A percentile compares a stretch with the other conserved stretches of the same genome.
Evolutionary conservation across 345 rosid genomes (phyloP).

Genomic region (Gossypium thurberi): DNA sequence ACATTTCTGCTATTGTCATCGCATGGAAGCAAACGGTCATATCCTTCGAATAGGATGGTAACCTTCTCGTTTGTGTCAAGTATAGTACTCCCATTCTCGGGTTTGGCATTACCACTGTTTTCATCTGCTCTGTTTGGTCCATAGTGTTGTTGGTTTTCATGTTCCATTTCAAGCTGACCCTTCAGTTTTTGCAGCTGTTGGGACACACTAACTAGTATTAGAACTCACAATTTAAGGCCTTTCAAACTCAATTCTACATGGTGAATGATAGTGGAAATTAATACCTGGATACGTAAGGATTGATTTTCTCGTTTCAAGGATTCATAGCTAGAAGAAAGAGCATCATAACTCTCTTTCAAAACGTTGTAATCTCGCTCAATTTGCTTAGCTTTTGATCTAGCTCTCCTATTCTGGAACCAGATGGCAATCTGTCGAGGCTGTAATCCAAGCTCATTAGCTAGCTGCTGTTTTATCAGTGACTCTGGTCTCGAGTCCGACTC

Average conservation of each 20-base stretch:
- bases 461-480: slow-evolving; percentile 18
- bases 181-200: slow-evolving; percentile 28
- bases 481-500: slow-evolving; percentile 23
- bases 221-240: background rate
- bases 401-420: slow-evolving; percentile 44
- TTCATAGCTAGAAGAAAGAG: slow-evolving; percentile 23
- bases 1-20: background rate
- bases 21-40: background rate
- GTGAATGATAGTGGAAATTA: background rate
- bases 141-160: background rate
- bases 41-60: background rate
- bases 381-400: slow-evolving; percentile 38
- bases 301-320: slow-evolving; percentile 26
- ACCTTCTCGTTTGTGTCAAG: slow-evolving; percentile 3
- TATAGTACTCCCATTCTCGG: background rate
- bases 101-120: slow-evolving; percentile 13
- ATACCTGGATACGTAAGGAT: slow-evolving; percentile 24
- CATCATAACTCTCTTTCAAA: slow-evolving; percentile 19
- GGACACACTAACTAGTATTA: background rate
- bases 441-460: slow-evolving; percentile 34
- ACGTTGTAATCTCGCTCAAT: slow-evolving; percentile 30
- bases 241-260: background rate
- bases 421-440: slow-evolving; percentile 39
- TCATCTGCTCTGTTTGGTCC: background rate
- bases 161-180: slow-evolving; percentile 5